These are phyloP conservation scores for Microascus cirrosus DNA, from an alignment of 2,329 filamentous ascomycete genomes.

Conservation along the genomic window DNA sequence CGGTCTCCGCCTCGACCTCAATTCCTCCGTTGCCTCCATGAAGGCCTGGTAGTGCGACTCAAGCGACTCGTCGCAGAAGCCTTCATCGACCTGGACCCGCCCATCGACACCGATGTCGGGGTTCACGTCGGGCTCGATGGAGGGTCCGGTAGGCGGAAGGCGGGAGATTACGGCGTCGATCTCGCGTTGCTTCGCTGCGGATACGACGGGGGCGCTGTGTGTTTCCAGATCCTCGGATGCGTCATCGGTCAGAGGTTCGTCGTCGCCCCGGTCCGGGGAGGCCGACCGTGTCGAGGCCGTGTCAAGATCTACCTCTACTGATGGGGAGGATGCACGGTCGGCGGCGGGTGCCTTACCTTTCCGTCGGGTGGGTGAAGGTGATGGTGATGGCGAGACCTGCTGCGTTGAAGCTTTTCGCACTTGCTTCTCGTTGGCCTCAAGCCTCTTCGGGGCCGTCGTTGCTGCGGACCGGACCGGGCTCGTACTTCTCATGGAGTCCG, in stretches of 20 bases:
- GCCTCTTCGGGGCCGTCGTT: not conserved
- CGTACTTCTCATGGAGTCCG: not conserved
- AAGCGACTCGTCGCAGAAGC: not conserved
- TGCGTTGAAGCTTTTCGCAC: not conserved
- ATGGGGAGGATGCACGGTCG: not conserved
- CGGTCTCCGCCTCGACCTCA: not conserved
- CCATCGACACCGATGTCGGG: not conserved
- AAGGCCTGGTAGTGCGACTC: not conserved
- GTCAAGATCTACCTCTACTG: not conserved
- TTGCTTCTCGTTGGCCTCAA: not conserved
- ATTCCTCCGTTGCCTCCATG: not conserved
- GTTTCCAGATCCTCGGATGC: not conserved
- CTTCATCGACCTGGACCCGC: not conserved
- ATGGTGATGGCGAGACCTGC: not conserved
- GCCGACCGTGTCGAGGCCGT: not conserved
- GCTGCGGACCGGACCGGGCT: not conserved
- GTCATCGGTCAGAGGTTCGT: not conserved
- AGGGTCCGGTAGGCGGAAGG: not conserved
- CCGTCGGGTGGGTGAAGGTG: not conserved
- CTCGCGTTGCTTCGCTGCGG: not conserved
- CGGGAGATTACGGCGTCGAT: not conserved
- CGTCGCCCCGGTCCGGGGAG: not conserved
- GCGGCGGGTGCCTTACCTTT: not conserved
- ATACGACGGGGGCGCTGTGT: not conserved
- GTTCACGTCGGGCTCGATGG: not conserved